Percentiles rank a stretch among this genome's conserved stretches.
Evolutionary conservation across 208 protist species (phyloP).

Genomic region (Acanthamoeba royreba): DNA sequence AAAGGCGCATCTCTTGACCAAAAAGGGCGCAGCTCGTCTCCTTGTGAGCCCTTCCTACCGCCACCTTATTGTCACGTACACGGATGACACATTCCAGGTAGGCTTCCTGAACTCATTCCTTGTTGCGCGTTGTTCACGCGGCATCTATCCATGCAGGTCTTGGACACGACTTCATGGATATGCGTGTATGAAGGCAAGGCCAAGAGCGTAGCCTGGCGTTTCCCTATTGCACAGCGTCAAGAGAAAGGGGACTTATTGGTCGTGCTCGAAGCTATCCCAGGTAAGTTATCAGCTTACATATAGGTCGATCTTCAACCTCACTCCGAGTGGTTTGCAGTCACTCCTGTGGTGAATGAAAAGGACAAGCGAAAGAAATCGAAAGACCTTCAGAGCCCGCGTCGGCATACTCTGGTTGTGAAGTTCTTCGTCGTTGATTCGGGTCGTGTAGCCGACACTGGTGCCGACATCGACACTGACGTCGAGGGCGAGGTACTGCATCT

Average conservation of each 20-base stretch:
- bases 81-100: background rate
- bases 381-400: background rate
- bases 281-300: background rate
- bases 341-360: background rate
- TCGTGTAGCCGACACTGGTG: background rate
- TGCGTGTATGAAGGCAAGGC: background rate
- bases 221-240: background rate
- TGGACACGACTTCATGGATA: background rate
- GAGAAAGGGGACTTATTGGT: background rate
- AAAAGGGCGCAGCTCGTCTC: background rate
- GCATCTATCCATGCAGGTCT: background rate
- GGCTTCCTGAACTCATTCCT: background rate
- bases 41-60: background rate
- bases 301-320: background rate
- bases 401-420: background rate
- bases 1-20: background rate
- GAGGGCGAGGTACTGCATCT: background rate
- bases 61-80: background rate
- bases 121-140: background rate
- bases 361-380: constrained; percentile 11
- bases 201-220: background rate
- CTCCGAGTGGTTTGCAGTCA: background rate
- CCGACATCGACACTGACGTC: constrained; percentile 12
- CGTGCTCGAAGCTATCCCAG: background rate
- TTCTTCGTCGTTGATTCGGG: background rate